Evolutionary conservation across 139 green algal species (phyloP).

Genomic region (Chlamydomonas eustigma): DNA sequence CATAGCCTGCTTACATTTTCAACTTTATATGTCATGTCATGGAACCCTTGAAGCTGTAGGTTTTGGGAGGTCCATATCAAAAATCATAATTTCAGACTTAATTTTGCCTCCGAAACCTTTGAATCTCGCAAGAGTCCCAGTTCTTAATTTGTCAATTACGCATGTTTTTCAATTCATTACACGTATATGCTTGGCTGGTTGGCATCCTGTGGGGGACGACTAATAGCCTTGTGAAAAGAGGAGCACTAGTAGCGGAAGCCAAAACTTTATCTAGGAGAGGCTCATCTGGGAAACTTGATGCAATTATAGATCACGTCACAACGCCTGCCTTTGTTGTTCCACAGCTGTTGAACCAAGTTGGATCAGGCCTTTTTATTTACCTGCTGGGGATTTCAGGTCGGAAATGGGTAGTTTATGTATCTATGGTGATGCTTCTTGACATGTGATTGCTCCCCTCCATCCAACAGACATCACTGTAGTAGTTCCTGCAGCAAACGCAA

Average conservation of each 20-base stretch:
- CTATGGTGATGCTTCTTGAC: background rate
- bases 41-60: background rate
- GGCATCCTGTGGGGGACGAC: constrained; percentile 58
- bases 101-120: too few relatives aligned
- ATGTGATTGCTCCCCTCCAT: background rate
- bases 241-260: constrained; percentile 9
- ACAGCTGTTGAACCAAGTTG: constrained; percentile 43
- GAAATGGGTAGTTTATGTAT: background rate
- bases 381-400: constrained; percentile 31
- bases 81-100: too few relatives aligned
- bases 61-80: background rate
- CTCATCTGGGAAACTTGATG: background rate
- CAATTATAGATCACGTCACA: background rate
- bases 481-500: constrained; percentile 68
- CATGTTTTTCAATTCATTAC: background rate
- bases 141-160: background rate
- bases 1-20: background rate
- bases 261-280: background rate
- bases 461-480: constrained; percentile 38
- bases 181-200: constrained; percentile 28
- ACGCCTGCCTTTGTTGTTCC: constrained; percentile 2
- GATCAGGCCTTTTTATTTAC: constrained; percentile 48
- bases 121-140: background rate
- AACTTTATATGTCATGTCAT: background rate
- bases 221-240: constrained; percentile 60